These are phyloP conservation scores for Chrysanthemum lavandulifolium DNA, from an alignment of 129 eudicot genomes.

Conservation along the genomic window DNA sequence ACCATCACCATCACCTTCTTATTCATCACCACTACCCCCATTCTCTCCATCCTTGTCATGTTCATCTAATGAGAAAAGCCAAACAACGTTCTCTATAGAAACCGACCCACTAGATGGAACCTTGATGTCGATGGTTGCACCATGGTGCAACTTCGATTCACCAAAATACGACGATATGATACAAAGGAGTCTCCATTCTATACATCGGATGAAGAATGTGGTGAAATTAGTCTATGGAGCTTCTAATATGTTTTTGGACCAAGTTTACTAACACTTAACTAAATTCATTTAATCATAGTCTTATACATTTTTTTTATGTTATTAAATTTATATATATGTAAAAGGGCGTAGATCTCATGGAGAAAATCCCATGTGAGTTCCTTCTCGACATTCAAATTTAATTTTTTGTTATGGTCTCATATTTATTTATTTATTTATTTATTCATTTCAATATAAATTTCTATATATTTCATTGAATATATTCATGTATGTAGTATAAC, in stretches of 20 bases:
- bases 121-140: conserved; percentile 34
- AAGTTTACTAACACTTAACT: conserved; percentile 22
- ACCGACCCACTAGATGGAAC: conserved; percentile 26
- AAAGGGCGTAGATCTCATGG: conserved; percentile 28
- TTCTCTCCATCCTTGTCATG: conserved; percentile 27
- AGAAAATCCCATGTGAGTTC: conserved; percentile 30
- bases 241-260: conserved; percentile 32
- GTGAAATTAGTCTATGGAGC: conserved; percentile 66
- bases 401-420: conserved; percentile 21
- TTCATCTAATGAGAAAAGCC: conserved; percentile 27
- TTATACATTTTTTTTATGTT: neutral
- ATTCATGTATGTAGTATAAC: neutral
- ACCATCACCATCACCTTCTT: conserved; percentile 27
- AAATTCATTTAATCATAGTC: neutral
- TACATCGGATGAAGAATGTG: conserved; percentile 43
- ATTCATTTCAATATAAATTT: too few species aligned
- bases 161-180: conserved; percentile 58
- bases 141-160: conserved; percentile 68
- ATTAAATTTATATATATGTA: conserved; percentile 6
- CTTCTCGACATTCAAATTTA: conserved; percentile 33
- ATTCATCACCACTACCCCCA: conserved; percentile 20
- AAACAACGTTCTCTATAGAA: conserved; percentile 6
- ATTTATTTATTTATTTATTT: neutral
- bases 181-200: conserved; percentile 32
- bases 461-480: too few species aligned